Evolutionary conservation across 345 rosid species (phyloP).

Genomic region (Hibiscus tridactylites): DNA sequence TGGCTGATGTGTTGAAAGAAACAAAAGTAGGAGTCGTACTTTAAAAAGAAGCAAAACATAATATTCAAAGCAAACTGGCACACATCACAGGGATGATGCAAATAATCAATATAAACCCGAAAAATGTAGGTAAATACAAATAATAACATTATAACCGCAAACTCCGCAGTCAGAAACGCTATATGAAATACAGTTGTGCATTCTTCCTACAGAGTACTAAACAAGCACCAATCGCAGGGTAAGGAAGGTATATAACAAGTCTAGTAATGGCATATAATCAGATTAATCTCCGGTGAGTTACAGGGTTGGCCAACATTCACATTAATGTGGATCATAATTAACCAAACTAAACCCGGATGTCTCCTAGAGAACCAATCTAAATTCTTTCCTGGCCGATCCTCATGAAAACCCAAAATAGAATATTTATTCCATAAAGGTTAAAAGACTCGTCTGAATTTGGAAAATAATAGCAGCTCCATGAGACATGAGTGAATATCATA

Average conservation of each 20-base stretch:
- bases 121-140: background rate
- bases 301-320: background rate
- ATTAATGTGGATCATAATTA: background rate
- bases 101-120: background rate
- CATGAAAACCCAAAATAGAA: background rate
- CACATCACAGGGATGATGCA: background rate
- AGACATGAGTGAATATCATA: background rate
- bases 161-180: background rate
- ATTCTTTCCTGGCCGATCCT: background rate
- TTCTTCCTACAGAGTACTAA: background rate
- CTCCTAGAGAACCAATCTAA: background rate
- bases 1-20: background rate
- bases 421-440: background rate
- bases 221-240: background rate
- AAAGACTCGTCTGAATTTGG: background rate
- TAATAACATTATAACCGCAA: background rate
- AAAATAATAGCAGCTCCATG: background rate
- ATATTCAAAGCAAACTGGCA: background rate
- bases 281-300: background rate
- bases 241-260: background rate
- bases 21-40: background rate
- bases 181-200: background rate
- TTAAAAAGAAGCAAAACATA: background rate
- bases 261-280: background rate
- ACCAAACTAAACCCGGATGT: background rate